Evolutionary conservation across 305 asterid genomes (phyloP), one percentile per base, ranked within the genome.

Genomic region (Stenogyne calaminthoides): DNA sequence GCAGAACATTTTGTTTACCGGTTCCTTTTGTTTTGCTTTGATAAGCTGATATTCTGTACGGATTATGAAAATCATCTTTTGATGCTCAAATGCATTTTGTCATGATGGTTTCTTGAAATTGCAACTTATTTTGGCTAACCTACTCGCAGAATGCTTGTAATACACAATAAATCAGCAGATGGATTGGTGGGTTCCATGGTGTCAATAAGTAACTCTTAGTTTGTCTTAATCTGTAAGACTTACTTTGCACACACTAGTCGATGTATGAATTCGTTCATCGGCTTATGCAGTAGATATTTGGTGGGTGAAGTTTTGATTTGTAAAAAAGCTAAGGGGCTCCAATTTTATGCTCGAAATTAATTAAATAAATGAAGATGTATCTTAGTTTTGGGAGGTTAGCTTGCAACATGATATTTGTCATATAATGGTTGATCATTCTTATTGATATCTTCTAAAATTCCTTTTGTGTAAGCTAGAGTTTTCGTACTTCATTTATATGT

Each of bases 371-470:
- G 74, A 40, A 51, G 44, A 66, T 49, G 7, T 8, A 64, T 39
- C 34, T 64, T 44, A 58, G 22, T 63, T 58, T 39, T 47, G 49
- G 29, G 63, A 67, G 69, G 36, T 51, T 39, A 49, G 37, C 52
- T 32, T 32, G 32, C 62, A 29, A 52, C 25, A 42, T 67, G 27
- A 54, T 58, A 47, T 46, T 29, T 44, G 34, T 61, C 12, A 54
- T 54, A 51, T 54, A 47, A 37, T 67, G 71, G 55, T 63, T 32
- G 60, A 65, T 42, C 15, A 46, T 60, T 64, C 60, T 51, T 40
- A 27, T 54, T 57, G 22, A 11, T 65, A 52, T 67, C 52, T 40
- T 36, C 9, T 37, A 51, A 69, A 61, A 27, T 64, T 63, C 37
- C 55, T 68, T 44, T 47, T 4, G 16, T 47, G 49, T 18, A 29